Evolutionary conservation across 2,329 filamentous ascomycete genomes (phyloP).

Genomic region (Colletotrichum navitas): DNA sequence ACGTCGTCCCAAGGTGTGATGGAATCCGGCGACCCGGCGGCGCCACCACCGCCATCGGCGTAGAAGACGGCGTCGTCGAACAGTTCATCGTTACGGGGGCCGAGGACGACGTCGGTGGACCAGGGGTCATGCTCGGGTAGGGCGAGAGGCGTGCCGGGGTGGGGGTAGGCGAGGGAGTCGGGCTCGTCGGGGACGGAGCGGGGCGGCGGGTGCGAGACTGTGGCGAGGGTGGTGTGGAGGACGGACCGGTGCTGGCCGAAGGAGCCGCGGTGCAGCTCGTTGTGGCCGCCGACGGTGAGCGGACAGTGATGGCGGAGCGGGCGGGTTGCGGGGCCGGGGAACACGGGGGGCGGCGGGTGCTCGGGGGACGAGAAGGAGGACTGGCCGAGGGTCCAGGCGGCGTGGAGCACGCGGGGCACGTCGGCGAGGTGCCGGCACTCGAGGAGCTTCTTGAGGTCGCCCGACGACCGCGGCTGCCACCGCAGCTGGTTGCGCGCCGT

Average conservation of each 20-base stretch:
- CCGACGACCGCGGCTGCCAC: slow-evolving; percentile 58
- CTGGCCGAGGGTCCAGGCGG: slow-evolving; percentile 59
- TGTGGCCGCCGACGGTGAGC: slow-evolving; percentile 32
- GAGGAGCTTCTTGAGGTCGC: slow-evolving; percentile 59
- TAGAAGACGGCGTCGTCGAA: not conserved
- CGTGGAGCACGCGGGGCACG: slow-evolving; percentile 57
- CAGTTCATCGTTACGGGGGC: slow-evolving; percentile 30
- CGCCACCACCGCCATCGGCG: not conserved
- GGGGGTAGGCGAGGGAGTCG: slow-evolving; percentile 28
- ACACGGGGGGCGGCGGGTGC: slow-evolving; percentile 37
- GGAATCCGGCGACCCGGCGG: not conserved
- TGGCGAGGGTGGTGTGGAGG: slow-evolving; percentile 33
- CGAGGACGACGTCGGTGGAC: slow-evolving; percentile 34
- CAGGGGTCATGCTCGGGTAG: slow-evolving; percentile 34
- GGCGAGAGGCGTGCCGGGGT: slow-evolving; percentile 34
- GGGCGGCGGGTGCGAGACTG: slow-evolving; percentile 34
- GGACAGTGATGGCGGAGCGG: slow-evolving; percentile 43
- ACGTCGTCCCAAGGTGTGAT: slow-evolving; percentile 19
- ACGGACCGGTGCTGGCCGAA: slow-evolving; percentile 27
- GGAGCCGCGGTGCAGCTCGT: slow-evolving; percentile 25
- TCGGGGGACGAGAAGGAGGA: slow-evolving; percentile 52
- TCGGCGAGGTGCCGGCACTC: slow-evolving; percentile 58
- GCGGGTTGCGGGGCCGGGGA: slow-evolving; percentile 39
- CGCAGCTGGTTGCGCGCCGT: slow-evolving; percentile 55
- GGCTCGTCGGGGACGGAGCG: slow-evolving; percentile 32